Conservation (phyloP, 805 yeast species). For the Kazachstania viticola region DNA sequence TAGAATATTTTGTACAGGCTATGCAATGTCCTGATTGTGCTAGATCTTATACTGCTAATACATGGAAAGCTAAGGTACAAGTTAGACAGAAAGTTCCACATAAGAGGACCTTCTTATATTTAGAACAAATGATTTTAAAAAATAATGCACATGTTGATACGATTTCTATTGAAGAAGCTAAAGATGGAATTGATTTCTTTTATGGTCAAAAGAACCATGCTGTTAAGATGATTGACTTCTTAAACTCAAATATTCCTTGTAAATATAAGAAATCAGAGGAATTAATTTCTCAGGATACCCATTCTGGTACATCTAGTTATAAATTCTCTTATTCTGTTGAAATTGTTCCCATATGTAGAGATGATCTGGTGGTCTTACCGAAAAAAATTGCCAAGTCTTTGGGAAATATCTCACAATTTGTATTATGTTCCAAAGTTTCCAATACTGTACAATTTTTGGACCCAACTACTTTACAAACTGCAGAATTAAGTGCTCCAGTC, state of each 20-base stretch:
- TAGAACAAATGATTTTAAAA: conserved; percentile 88
- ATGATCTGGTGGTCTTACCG: conserved; percentile 88
- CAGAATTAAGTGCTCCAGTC: conserved; percentile 57
- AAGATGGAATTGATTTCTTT: conserved; percentile 91
- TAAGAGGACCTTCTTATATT: conserved; percentile 88
- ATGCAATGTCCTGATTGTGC: conserved; percentile 99
- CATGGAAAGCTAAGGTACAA: conserved; percentile 97
- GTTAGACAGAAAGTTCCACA: conserved; percentile 97
- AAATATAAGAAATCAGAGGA: conserved; percentile 79
- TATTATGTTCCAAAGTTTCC: conserved; percentile 73
- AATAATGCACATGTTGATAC: conserved; percentile 92
- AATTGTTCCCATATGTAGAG: conserved; percentile 92
- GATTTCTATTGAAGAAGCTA: conserved; percentile 81
- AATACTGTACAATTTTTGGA: conserved; percentile 81
- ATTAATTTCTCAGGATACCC: conserved; percentile 82
- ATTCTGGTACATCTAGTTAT: conserved; percentile 74
- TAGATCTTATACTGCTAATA: conserved; percentile 86
- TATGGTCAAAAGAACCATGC: conserved; percentile 87
- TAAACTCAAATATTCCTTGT: conserved; percentile 73
- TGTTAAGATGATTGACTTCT: conserved; percentile 83
- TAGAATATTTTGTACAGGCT: conserved; percentile 86
- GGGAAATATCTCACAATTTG: conserved; percentile 75
- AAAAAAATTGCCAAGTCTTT: conserved; percentile 70
- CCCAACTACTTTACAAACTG: conserved; percentile 65
- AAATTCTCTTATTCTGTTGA: conserved; percentile 90